Evolutionary conservation across 345 rosid genomes (phyloP).

Genomic region (Angophora floribunda): DNA sequence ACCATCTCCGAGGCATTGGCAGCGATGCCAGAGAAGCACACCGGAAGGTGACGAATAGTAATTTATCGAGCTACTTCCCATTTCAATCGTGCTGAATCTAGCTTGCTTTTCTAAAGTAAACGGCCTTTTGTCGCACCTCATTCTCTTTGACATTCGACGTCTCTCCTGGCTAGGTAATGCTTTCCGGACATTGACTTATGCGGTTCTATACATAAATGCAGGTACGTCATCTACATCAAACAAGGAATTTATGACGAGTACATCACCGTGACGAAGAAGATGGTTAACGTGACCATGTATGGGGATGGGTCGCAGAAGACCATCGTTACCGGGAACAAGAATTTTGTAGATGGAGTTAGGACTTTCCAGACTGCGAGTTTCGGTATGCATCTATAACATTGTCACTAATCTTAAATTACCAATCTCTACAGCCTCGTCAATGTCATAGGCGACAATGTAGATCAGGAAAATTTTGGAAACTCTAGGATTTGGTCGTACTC

Average conservation of each 20-base stretch:
- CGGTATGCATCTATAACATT: slow-evolving; percentile 20
- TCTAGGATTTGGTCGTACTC: background rate
- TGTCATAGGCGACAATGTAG: background rate
- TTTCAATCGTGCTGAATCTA: background rate
- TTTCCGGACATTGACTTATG: background rate
- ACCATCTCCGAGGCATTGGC: slow-evolving; percentile 54
- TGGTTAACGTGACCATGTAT: slow-evolving; percentile 45
- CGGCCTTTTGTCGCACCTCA: background rate
- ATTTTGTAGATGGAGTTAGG: slow-evolving; percentile 37
- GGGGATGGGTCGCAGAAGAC: slow-evolving; percentile 91
- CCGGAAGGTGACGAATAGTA: slow-evolving; percentile 34
- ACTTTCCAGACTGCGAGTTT: slow-evolving; percentile 57
- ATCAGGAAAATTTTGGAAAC: background rate
- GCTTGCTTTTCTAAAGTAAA: background rate
- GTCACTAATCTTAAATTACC: background rate
- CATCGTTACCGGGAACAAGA: slow-evolving; percentile 57
- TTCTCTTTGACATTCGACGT: background rate
- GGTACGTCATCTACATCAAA: slow-evolving; percentile 67
- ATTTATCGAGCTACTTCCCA: background rate
- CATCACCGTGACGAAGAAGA: slow-evolving; percentile 39
- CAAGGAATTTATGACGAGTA: slow-evolving; percentile 57
- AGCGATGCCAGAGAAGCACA: slow-evolving; percentile 43
- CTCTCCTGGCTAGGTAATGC: background rate
- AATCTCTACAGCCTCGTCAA: background rate
- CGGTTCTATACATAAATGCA: slow-evolving; percentile 3